Evolutionary conservation across 2,329 filamentous ascomycete species (phyloP), one percentile per base, ranked within the genome.

Genomic region (Didymella segeticola): DNA sequence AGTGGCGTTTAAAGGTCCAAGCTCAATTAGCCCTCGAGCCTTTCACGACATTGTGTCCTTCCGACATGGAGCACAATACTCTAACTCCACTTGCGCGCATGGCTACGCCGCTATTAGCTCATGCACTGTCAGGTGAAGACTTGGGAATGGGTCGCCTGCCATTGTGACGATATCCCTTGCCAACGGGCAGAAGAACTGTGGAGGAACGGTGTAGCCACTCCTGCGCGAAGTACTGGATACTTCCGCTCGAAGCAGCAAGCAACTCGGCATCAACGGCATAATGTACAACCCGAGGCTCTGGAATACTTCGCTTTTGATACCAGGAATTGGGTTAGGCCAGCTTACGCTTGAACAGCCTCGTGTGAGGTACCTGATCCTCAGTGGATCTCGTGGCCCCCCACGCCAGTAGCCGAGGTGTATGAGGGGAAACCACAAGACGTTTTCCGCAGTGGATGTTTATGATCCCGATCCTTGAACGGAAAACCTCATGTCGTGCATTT

Each of bases 321-420:
- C 65, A 64, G 45, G 23, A 53, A 29, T 56, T 52, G 57, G 68
- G 62, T 61, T 64, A 57, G 43, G 22, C 43, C 31, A 37, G 42
- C 26, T 19, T 25, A 49, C 60, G 56, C 45, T 57, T 68, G 58
- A 56, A 53, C 58, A 61, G 54, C 60, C 57, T 57, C 53, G 56
- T 55, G 53, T 57, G 56, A 50, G 57, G 71, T 73, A 64, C 70
- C 69, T 74, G 69, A 69, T 64, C 55, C 43, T 58, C 60, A 53
- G 56, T 62, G 60, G 57, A 66, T 58, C 59, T 49, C 23, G 23
- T 42, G 43, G 36, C 42, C 60, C 69, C 70, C 69, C 70, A 71
- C 69, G 68, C 66, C 58, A 54, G 48, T 55, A 49, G 29, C 53
- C 45, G 56, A 51, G 56, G 59, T 65, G 47, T 58, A 37, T 54